phyloP scores from a whole-genome alignment of 2,329 filamentous ascomycete genomes.

The Allantophomopsis cytisporea region DNA sequence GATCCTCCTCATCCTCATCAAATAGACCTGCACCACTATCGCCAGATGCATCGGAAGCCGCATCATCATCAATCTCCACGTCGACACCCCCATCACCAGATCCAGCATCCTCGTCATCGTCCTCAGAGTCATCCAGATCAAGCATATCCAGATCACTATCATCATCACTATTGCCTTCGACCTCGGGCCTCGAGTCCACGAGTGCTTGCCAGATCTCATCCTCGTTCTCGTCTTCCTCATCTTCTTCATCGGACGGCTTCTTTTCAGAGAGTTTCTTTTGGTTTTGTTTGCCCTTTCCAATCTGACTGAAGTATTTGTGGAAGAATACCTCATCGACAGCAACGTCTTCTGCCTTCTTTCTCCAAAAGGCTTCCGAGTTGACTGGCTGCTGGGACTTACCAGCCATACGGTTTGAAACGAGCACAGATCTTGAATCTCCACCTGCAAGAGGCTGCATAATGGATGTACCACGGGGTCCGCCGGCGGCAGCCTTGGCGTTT shows the following conservation, averaged over 20 bases:
- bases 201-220: conserved; percentile 89
- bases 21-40: conserved; percentile 12
- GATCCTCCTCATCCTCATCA: conserved; percentile 15
- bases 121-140: conserved; percentile 36
- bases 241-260: conserved; percentile 26
- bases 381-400: conserved; percentile 47
- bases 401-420: conserved; percentile 31
- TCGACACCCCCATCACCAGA: conserved; percentile 25
- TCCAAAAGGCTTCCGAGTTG: conserved; percentile 86
- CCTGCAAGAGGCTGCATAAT: conserved; percentile 92
- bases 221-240: conserved; percentile 46
- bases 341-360: conserved; percentile 76
- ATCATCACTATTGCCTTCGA: conserved; percentile 49
- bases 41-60: conserved; percentile 21
- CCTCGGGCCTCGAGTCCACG: conserved; percentile 65
- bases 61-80: conserved; percentile 10
- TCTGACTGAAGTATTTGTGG: conserved; percentile 83
- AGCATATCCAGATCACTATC: conserved; percentile 36
- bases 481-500: conserved; percentile 61
- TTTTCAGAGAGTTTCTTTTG: conserved; percentile 43
- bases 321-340: conserved; percentile 93
- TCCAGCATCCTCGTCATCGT: conserved; percentile 27
- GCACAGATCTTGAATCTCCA: conserved; percentile 41
- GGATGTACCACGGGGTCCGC: conserved; percentile 59
- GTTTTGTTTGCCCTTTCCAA: conserved; percentile 47